These are phyloP conservation scores for Lagenidium giganteum DNA, from an alignment of 352 stramenopile species.

Conservation along the genomic window DNA sequence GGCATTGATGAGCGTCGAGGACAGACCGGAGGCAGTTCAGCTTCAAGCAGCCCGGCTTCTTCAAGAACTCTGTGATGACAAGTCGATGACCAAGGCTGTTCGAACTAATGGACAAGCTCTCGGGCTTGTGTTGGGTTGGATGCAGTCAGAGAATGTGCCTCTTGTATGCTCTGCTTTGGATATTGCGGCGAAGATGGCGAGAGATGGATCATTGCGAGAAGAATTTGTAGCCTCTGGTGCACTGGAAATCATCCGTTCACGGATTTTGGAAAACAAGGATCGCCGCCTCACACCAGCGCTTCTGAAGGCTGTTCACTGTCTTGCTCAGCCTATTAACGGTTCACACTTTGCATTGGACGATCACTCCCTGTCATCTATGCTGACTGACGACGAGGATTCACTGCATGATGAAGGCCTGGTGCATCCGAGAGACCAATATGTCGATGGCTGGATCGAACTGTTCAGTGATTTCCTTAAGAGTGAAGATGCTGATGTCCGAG, in stretches of 20 bases:
- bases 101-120: constrained; percentile 19
- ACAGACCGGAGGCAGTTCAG: constrained; percentile 28
- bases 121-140: constrained; percentile 53
- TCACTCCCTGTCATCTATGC: constrained; percentile 59
- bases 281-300: constrained; percentile 42
- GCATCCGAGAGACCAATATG: constrained; percentile 41
- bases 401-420: constrained; percentile 59
- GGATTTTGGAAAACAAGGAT: constrained; percentile 31
- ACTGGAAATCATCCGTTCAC: constrained; percentile 34
- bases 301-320: constrained; percentile 38
- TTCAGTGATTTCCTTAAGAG: constrained; percentile 60
- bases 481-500: constrained; percentile 35
- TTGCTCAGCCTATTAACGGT: constrained; percentile 21
- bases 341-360: constrained; percentile 34
- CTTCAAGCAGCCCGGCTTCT: constrained; percentile 40
- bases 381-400: constrained; percentile 32
- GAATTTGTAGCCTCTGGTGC: constrained; percentile 32
- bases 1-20: constrained; percentile 18
- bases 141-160: constrained; percentile 22
- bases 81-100: constrained; percentile 16
- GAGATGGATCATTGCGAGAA: constrained; percentile 23
- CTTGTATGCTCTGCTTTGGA: constrained; percentile 33
- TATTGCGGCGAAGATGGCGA: constrained; percentile 36
- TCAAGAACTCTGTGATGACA: constrained; percentile 31
- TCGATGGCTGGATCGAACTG: constrained; percentile 77